Base-by-base conservation (phyloP, 371 early-diverging fungal species). In the Apophysomyces ossiformis region DNA sequence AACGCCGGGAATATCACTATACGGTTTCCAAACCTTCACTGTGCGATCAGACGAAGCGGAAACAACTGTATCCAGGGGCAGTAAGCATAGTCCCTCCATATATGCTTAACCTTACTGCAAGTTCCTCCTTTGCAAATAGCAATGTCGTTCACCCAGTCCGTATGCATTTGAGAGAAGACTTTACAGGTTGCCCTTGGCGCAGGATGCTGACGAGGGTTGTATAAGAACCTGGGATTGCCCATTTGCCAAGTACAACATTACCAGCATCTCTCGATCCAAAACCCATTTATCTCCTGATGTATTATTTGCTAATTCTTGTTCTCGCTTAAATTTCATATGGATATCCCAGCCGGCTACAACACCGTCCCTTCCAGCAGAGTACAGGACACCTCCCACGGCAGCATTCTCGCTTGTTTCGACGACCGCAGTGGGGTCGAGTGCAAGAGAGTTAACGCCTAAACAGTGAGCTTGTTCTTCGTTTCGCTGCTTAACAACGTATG, bases 91-190 rank as follows among this genome's bases (percentile, higher is more conserved):
- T 63, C n/a, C 36, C 35, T 57, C 43, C 5, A 59, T 11, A 15
- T 59, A 7, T n/a, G n/a, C 7, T 50, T 11, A 21, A 50, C 45
- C 57, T 65, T 77, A 80, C 81, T 75, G 64, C 66, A 69, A 32
- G 69, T 70, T 54, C 77, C 77, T 58, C 60, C 47, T 37, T 74
- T 57, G 47, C 90, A 91, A 7, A 95, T 83, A 5, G 91, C 87
- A 59, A 98, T 86, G 67, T 95, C 96, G 73, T 96, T 97, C 9
- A 98, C 93, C 99, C 99, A 98, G 75, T 97, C 97, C 7, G 92
- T 89, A 70, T 98, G 99, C 68, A 92, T 89, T 71, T 92, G 89
- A 44, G 88, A 92, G 39, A 92, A 89, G 8, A 86, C 84, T 18
- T 87, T 80, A 61, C 86, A 86, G 2, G 86, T 85, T 4, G 94